These are phyloP conservation scores for Backusella liffmaniae DNA, from an alignment of 192 early-diverging fungal species.

Conservation along the genomic window DNA sequence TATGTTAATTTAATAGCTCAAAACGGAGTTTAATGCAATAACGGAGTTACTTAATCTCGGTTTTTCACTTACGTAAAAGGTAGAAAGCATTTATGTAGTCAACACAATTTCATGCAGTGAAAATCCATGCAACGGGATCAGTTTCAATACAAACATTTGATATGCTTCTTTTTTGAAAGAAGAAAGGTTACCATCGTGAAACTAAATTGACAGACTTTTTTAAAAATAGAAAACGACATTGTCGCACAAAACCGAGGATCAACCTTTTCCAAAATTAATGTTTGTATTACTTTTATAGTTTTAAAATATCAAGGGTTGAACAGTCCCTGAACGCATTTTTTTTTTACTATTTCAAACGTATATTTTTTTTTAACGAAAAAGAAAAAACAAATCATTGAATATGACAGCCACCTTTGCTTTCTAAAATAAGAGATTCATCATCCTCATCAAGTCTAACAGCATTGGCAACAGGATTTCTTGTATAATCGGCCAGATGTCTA, in stretches of 20 bases:
- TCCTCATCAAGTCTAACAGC: background rate
- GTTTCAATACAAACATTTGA: background rate
- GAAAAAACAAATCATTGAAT: background rate
- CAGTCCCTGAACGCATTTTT: background rate
- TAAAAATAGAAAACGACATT: background rate
- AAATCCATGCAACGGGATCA: background rate
- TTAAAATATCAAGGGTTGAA: background rate
- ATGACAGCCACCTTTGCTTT: background rate
- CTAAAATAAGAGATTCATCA: background rate
- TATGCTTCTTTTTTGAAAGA: background rate
- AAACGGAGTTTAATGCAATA: conserved; percentile 1
- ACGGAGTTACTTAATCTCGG: background rate
- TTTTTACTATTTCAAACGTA: background rate
- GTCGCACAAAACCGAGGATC: background rate
- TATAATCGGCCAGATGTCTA: conserved; percentile 8
- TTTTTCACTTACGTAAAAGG: background rate
- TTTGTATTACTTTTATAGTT: background rate
- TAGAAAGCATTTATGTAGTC: background rate
- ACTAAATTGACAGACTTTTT: background rate
- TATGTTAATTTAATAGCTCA: conserved; percentile 3
- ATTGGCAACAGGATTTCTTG: background rate
- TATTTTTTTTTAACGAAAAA: background rate
- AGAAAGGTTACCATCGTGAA: background rate
- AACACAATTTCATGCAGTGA: background rate
- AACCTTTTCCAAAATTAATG: background rate